Evolutionary conservation across 2,329 filamentous ascomycete genomes (phyloP), one percentile per base, ranked within the genome.

Genomic region (Aspergillus udagawae): DNA sequence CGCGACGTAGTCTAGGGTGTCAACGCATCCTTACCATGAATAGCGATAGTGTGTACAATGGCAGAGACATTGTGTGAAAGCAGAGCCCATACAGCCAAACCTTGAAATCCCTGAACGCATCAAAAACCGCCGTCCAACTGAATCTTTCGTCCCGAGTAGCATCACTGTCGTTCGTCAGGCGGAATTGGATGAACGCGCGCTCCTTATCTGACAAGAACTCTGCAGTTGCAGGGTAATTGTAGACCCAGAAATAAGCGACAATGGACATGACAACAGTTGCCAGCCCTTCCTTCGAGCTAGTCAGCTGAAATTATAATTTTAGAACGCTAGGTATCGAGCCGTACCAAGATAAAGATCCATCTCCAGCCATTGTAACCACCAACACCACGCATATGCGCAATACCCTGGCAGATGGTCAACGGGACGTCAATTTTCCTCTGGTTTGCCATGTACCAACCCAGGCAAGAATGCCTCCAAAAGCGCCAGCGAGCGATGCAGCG

Each of bases 11-110:
- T 17, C 32, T 47, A 50, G 28, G n/a, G 51, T 25, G 21, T 4
- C 29, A 25, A 51, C 12, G 8, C 51, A 5, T 12, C 32, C 61
- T 57, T 52, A 72, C 68, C 55, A 78, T 53, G 52, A 76, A 75
- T 5, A 73, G 67, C 4, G 72, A 74, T 25, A 75, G 59, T 0
- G 75, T 77, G 57, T 77, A 77, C 21, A 65, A 27, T 73, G 72
- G 85, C 79, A 92, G 71, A 56, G 84, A 88, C 79, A 91, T 85
- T 4, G 87, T 90, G 68, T 91, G 88, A 64, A 90, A 91, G 0
- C 81, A 83, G 0, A 90, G 69, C 0, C 87, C 86, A 62, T 92
- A 92, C 0, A 92, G 78, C 86, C 85, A 90, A 65, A 86, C 86
- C 67, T 87, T 90, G 1, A 83, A 82, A 63, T 92, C 87, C 14